These are phyloP conservation scores for Quercus phellos DNA, from an alignment of 331 rosid genomes.

Conservation along the genomic window DNA sequence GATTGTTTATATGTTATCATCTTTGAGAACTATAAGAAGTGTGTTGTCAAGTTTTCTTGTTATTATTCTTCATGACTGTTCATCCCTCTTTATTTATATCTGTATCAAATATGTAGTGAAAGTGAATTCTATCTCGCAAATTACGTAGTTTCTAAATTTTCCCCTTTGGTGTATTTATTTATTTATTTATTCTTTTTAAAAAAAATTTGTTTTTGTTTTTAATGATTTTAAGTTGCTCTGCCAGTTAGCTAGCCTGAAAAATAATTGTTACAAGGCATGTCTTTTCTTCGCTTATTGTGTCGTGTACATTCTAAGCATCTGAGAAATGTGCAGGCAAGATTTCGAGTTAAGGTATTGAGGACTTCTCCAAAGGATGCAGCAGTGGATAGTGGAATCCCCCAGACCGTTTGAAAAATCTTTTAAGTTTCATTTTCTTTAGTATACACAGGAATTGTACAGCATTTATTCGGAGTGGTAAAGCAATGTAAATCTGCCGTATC, in stretches of 20 bases:
- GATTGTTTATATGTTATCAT: too few relatives aligned
- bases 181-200: background rate
- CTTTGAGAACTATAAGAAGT: too few relatives aligned
- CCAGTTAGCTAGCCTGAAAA: background rate
- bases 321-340: constrained; percentile 52
- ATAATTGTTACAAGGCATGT: background rate
- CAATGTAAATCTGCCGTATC: constrained; percentile 9
- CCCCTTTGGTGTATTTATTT: background rate
- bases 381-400: constrained; percentile 31
- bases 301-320: constrained; percentile 5
- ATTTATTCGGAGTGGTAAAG: constrained; percentile 14
- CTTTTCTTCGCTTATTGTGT: background rate
- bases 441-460: constrained; percentile 45
- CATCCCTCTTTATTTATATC: background rate
- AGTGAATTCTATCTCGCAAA: background rate
- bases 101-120: background rate
- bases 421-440: background rate
- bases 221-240: background rate
- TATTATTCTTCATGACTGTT: background rate
- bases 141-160: background rate
- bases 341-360: constrained; percentile 57
- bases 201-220: background rate
- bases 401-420: constrained; percentile 26
- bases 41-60: background rate
- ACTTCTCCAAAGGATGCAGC: constrained; percentile 30